Evolutionary conservation across 2,329 filamentous ascomycete genomes (phyloP).

Genomic region (Myrmaecium sp.): DNA sequence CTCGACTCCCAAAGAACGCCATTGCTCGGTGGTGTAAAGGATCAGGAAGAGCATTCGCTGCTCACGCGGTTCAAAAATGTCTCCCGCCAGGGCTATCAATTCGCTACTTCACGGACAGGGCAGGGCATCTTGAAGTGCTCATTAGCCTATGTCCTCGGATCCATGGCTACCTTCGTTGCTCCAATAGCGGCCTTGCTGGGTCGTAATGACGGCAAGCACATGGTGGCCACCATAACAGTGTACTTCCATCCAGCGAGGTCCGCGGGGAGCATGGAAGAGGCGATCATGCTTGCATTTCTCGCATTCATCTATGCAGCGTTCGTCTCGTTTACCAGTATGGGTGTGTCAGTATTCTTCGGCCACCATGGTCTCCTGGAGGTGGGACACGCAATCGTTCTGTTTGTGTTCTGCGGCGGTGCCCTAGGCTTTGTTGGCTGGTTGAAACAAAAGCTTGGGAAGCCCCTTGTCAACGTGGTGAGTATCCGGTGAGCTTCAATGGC

Average conservation of each 20-base stretch:
- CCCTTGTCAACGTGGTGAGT: constrained; percentile 53
- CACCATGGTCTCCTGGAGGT: constrained; percentile 48
- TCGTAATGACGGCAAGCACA: constrained; percentile 77
- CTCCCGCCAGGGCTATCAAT: constrained; percentile 31
- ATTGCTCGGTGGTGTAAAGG: constrained; percentile 11
- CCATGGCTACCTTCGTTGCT: constrained; percentile 68
- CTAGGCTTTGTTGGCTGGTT: constrained; percentile 79
- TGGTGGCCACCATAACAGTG: constrained; percentile 83
- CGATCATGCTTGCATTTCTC: constrained; percentile 55
- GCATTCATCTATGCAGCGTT: constrained; percentile 66
- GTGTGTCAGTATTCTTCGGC: constrained; percentile 64
- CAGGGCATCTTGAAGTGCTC: constrained; percentile 80
- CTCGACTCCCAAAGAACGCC: constrained; percentile 52
- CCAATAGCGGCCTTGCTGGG: constrained; percentile 59
- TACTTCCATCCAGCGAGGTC: constrained; percentile 87
- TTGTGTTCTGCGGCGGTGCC: constrained; percentile 72
- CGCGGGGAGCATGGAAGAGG: constrained; percentile 49
- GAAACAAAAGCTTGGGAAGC: constrained; percentile 62
- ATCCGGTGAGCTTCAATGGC: background rate
- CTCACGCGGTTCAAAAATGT: too few species aligned
- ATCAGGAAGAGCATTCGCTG: too few species aligned
- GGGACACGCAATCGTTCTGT: constrained; percentile 62
- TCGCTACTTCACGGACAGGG: constrained; percentile 55
- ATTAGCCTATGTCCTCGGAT: constrained; percentile 73
- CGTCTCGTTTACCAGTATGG: constrained; percentile 73